Evolutionary conservation across 352 stramenopile genomes (phyloP).

Genomic region (Globisporangium lucens): DNA sequence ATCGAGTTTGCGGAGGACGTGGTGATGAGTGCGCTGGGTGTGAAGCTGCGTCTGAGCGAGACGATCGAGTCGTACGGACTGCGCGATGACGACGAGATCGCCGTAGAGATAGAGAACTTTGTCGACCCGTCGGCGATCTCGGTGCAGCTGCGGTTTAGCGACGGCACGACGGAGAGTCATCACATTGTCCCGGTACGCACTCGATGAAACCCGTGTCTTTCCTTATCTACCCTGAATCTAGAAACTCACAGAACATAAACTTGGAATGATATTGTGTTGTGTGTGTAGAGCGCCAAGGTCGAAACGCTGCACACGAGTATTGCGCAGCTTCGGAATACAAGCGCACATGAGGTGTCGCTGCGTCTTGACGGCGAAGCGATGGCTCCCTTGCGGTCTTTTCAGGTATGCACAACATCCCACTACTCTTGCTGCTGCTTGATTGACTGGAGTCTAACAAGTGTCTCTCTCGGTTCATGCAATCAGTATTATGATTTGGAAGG

Average conservation of each 20-base stretch:
- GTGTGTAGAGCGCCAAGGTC: slow-evolving; percentile 40
- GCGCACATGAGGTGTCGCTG: slow-evolving; percentile 31
- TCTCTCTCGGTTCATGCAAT: background rate
- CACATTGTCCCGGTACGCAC: slow-evolving; percentile 35
- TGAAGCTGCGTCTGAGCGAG: slow-evolving; percentile 37
- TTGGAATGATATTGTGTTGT: background rate
- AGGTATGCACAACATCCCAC: slow-evolving; percentile 25
- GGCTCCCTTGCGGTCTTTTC: slow-evolving; percentile 33
- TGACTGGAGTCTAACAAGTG: background rate
- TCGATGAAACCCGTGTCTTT: slow-evolving; percentile 5
- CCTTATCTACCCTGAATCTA: background rate
- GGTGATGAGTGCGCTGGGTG: slow-evolving; percentile 43
- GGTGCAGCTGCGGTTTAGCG: slow-evolving; percentile 43
- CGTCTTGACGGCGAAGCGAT: slow-evolving; percentile 56
- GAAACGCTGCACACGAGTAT: slow-evolving; percentile 34
- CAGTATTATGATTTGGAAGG: slow-evolving; percentile 69
- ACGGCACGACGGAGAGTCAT: slow-evolving; percentile 30
- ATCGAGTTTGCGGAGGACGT: slow-evolving; percentile 50
- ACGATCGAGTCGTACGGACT: slow-evolving; percentile 49
- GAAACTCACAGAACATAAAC: background rate
- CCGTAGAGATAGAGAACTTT: slow-evolving; percentile 39
- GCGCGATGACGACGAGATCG: slow-evolving; percentile 61
- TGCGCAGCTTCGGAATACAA: slow-evolving; percentile 24
- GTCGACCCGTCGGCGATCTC: slow-evolving; percentile 33
- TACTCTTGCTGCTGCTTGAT: background rate